Base-by-base conservation (phyloP, 257 asterid species). In the Scutellaria barbata region DNA sequence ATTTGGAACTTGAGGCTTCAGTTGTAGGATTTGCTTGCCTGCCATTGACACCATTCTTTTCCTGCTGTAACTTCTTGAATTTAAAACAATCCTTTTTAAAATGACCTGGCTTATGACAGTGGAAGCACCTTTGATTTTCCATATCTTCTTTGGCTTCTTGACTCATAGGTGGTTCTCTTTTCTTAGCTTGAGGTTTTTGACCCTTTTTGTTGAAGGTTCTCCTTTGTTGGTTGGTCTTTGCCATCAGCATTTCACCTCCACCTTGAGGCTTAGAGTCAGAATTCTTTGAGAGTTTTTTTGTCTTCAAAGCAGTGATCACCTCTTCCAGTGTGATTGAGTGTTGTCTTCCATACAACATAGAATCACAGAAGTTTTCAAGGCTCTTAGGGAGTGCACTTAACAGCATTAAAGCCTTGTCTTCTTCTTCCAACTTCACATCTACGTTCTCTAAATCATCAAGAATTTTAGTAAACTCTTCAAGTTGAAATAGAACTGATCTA, bases 21-120 rank as follows among this genome's bases (percentile, higher is more conserved):
- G 25, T 22, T 1, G 25, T 22, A 22, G 1, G 25, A 1, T 22
- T 22, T 0, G 25, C 25, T 22, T 22, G 25, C 2, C 2, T 22
- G 1, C 2, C 0, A 22, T 1, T 22, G 1, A 2, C 2, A 2
- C 2, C 2, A 0, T 2, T 1, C 2, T 22, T 22, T 2, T 22
- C 25, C 2, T 22, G 25, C 2, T 22, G 25, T 22, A 22, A 2
- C 1, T 22, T 22, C 25, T 22, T 22, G 1, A 22, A 22, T 22
- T 22, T 22, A 22, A 22, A 22, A 2, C 25, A 22, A 22, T 22
- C 25, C 2, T 22, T 1, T 22, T 2, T 22, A 1, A n/a, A n/a
- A n/a, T n/a, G n/a, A n/a, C n/a, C n/a, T n/a, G n/a, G n/a, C 11
- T 43, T 13, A 43, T 43, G 48, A 43, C 48, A 43, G 11, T 43